phyloP scores from a whole-genome alignment of 2,329 filamentous ascomycete species.

The Botryotinia calthae region DNA sequence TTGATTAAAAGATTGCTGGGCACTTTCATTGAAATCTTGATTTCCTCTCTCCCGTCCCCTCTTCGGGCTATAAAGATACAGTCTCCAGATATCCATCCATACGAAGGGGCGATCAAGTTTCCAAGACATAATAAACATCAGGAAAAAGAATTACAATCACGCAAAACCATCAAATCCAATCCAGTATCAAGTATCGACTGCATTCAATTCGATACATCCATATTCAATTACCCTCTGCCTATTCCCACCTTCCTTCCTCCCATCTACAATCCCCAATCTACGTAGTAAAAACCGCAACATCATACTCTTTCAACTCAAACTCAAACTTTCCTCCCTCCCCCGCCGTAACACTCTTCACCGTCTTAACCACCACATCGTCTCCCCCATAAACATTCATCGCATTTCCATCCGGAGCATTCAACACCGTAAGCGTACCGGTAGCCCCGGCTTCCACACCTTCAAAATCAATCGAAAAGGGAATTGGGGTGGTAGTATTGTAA shows the following conservation, averaged over 20 bases:
- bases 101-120: too few relatives aligned
- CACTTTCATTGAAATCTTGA: too few relatives aligned
- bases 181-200: too few relatives aligned
- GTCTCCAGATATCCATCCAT: too few relatives aligned
- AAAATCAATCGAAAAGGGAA: conserved; percentile 19
- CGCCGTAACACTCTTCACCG: not conserved
- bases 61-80: too few relatives aligned
- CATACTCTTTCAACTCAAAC: conserved; percentile 21
- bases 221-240: not conserved
- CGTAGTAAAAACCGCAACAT: conserved; percentile 22
- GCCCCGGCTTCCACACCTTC: conserved; percentile 9
- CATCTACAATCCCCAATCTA: not conserved
- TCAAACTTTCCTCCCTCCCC: conserved; percentile 10
- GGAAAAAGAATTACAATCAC: not conserved
- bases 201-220: not conserved
- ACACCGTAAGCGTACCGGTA: conserved; percentile 3
- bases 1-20: too few relatives aligned
- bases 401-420: conserved; percentile 12
- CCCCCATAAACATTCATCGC: conserved; percentile 15
- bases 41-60: too few relatives aligned
- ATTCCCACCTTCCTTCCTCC: too few relatives aligned
- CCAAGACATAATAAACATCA: too few relatives aligned
- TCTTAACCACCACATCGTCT: conserved; percentile 9
- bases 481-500: conserved; percentile 17
- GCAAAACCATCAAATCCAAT: too few relatives aligned